phyloP scores from a whole-genome alignment of 306 rosid genomes.

The Pachyrhizus erosus region DNA sequence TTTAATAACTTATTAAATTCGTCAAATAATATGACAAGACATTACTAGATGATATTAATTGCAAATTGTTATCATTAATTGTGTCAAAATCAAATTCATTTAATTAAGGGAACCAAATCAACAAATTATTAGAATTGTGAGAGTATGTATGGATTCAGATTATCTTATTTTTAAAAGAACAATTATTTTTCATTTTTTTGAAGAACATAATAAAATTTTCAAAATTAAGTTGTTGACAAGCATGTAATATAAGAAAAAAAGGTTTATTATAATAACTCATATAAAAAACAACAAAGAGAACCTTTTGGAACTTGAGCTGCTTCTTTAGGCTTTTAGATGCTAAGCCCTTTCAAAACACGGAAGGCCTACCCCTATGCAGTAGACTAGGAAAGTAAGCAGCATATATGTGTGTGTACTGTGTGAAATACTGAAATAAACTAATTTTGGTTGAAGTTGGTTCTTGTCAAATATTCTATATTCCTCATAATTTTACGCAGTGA shows the following conservation, averaged over 20 bases:
- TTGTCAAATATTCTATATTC: conserved; percentile 21
- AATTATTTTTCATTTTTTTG: background rate
- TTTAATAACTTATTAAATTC: background rate
- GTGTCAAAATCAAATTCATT: background rate
- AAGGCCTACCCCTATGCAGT: background rate
- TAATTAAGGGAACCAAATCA: background rate
- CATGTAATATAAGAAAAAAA: background rate
- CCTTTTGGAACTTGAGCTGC: conserved; percentile 24
- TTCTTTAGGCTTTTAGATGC: background rate
- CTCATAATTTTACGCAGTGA: background rate
- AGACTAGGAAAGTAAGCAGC: background rate
- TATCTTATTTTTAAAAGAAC: background rate
- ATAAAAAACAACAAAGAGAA: background rate
- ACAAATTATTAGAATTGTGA: background rate
- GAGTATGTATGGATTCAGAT: background rate
- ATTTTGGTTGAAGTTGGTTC: background rate
- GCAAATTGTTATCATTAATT: background rate
- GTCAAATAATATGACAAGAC: background rate
- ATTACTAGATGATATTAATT: background rate
- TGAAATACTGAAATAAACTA: no score
- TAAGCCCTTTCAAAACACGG: background rate
- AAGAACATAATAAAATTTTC: background rate
- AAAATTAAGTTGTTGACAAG: background rate
- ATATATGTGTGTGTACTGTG: background rate
- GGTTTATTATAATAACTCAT: background rate